Conservation (phyloP, 306 rosid species). For the Glycine latifolia region DNA sequence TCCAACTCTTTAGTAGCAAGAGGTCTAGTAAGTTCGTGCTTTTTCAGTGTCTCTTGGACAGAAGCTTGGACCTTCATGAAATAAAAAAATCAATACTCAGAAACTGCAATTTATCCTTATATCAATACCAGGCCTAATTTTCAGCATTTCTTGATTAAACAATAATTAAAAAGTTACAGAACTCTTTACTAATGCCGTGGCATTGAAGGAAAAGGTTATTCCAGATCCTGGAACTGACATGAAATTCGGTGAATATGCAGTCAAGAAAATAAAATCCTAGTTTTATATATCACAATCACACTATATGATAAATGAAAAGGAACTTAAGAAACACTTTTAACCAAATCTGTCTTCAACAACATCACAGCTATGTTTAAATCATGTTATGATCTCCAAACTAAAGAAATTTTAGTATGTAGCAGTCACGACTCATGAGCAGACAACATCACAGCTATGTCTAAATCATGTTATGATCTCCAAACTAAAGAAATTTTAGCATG, state of each 20-base stretch:
- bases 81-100: constrained; percentile 42
- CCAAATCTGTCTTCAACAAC: constrained; percentile 9
- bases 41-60: constrained; percentile 71
- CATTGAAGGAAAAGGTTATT: background rate
- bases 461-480: background rate
- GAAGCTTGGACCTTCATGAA: constrained; percentile 73
- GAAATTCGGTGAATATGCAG: too few species aligned
- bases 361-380: constrained; percentile 9
- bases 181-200: background rate
- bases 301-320: background rate
- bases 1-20: constrained; percentile 92
- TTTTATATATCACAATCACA: constrained; percentile 2
- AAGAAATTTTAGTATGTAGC: background rate
- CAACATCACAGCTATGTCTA: constrained; percentile 19
- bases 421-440: background rate
- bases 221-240: background rate
- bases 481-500: background rate
- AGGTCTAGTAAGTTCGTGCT: constrained; percentile 78
- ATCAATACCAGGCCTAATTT: background rate
- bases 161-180: constrained; percentile 11
- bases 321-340: constrained; percentile 28
- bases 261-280: background rate
- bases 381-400: background rate
- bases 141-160: constrained; percentile 26
- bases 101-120: background rate